Conservation (phyloP, 352 stramenopile genomes). For the Phytophthora fragariaefolia region DNA sequence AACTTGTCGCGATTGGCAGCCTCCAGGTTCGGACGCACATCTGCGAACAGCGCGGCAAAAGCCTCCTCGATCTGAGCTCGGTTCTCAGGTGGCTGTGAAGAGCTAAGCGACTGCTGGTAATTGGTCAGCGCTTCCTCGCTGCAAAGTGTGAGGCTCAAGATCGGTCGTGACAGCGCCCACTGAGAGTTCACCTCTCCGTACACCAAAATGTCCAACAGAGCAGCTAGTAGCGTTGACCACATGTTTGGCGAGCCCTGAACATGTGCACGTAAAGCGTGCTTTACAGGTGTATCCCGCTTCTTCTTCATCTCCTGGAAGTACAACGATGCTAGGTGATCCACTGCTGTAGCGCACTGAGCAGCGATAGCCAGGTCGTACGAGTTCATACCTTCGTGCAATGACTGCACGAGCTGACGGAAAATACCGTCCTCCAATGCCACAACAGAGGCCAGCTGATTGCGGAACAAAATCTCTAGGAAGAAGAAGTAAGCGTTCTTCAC, state of each 20-base stretch:
- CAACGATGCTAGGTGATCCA: slow-evolving; percentile 93
- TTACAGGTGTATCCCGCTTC: slow-evolving; percentile 95
- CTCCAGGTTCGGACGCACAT: slow-evolving; percentile 96
- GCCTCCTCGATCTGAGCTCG: slow-evolving; percentile 94
- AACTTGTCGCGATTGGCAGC: slow-evolving; percentile 98
- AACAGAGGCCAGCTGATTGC: slow-evolving; percentile 96
- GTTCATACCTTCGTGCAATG: slow-evolving; percentile 90
- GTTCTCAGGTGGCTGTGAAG: slow-evolving; percentile 94
- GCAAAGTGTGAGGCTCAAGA: slow-evolving; percentile 97
- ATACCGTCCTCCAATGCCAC: slow-evolving; percentile 93
- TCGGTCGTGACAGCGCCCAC: slow-evolving; percentile 97
- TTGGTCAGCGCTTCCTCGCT: slow-evolving; percentile 91
- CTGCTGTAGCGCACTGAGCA: slow-evolving; percentile 94
- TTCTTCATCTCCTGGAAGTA: slow-evolving; percentile 98
- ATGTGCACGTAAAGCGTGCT: slow-evolving; percentile 93
- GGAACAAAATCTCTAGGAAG: slow-evolving; percentile 98
- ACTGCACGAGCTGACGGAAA: slow-evolving; percentile 97
- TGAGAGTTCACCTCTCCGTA: slow-evolving; percentile 97
- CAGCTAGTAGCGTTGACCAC: slow-evolving; percentile 86
- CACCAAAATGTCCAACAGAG: slow-evolving; percentile 97
- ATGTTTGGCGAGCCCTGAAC: slow-evolving; percentile 93
- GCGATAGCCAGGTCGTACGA: slow-evolving; percentile 93
- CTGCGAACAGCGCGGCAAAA: slow-evolving; percentile 95
- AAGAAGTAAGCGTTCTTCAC: slow-evolving; percentile 98
- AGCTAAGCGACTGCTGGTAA: slow-evolving; percentile 96